Evolutionary conservation across 2,329 filamentous ascomycete species (phyloP).

Genomic region (Coniochaeta prunicola): DNA sequence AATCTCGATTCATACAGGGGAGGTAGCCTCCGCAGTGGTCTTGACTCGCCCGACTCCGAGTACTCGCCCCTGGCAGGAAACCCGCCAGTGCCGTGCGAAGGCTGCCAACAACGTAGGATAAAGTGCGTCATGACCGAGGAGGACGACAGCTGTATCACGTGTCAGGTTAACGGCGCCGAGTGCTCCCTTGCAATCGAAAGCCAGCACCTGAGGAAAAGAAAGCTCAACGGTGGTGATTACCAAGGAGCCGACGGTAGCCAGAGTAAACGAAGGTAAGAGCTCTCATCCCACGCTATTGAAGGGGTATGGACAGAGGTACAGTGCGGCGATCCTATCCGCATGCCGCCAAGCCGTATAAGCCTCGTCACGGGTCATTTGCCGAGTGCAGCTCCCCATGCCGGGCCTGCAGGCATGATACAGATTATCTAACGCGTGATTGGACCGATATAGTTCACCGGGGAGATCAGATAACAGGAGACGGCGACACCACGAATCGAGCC

Average conservation of each 20-base stretch:
- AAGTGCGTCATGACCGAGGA: conserved; percentile 70
- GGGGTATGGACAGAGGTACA: conserved; percentile 18
- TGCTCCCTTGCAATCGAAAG: conserved; percentile 68
- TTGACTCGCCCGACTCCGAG: conserved; percentile 45
- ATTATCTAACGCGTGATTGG: conserved; percentile 43
- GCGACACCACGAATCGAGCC: conserved; percentile 47
- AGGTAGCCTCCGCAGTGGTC: conserved; percentile 37
- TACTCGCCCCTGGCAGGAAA: conserved; percentile 34
- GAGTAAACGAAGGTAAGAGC: conserved; percentile 62
- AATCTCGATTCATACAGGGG: conserved; percentile 41
- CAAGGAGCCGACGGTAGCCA: conserved; percentile 35
- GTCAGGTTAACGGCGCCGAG: conserved; percentile 69
- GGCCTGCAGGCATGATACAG: conserved; percentile 8
- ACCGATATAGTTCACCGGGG: conserved; percentile 46
- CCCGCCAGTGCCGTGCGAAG: conserved; percentile 56
- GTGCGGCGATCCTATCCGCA: background rate
- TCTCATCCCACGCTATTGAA: conserved; percentile 28
- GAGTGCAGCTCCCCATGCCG: conserved; percentile 2
- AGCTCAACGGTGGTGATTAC: conserved; percentile 53
- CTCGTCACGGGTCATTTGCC: conserved; percentile 5
- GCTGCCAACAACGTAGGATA: conserved; percentile 65
- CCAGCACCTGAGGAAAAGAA: conserved; percentile 72
- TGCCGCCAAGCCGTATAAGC: background rate
- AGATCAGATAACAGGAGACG: conserved; percentile 46
- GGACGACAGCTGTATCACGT: conserved; percentile 64